These are phyloP conservation scores for Saccharomycopsis oosterbeekiorum DNA, from an alignment of 805 yeast genomes.

Conservation along the genomic window DNA sequence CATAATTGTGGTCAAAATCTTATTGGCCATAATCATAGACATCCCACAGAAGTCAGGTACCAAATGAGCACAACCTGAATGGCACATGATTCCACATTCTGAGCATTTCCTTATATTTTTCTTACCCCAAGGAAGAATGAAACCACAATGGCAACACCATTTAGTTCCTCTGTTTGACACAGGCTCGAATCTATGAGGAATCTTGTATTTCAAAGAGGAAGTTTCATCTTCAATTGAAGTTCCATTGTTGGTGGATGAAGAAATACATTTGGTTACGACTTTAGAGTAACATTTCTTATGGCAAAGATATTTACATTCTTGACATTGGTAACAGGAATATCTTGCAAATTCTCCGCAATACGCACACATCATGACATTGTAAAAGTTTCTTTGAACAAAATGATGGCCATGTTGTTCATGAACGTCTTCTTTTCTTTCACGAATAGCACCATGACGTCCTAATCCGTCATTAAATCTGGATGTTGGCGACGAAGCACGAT, in stretches of 20 bases:
- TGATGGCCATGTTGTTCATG: slow-evolving; percentile 96
- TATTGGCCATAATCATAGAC: slow-evolving; percentile 94
- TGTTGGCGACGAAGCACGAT: slow-evolving; percentile 23
- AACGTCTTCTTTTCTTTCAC: slow-evolving; percentile 80
- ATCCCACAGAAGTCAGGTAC: slow-evolving; percentile 99
- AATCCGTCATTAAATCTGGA: slow-evolving; percentile 31
- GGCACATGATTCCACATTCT: slow-evolving; percentile 93
- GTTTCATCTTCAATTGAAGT: slow-evolving; percentile 58
- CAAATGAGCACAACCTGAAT: slow-evolving; percentile 80
- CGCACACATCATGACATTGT: slow-evolving; percentile 95
- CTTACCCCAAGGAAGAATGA: slow-evolving; percentile 88
- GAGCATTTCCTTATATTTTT: slow-evolving; percentile 87
- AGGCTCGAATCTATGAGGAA: slow-evolving; percentile 95
- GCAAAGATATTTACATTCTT: slow-evolving; percentile 71
- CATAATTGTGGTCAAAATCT: slow-evolving; percentile 74
- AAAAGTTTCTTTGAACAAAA: slow-evolving; percentile 89
- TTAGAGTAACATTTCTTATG: slow-evolving; percentile 74
- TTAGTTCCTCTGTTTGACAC: slow-evolving; percentile 88
- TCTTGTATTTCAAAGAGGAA: slow-evolving; percentile 82
- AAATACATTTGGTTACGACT: slow-evolving; percentile 76
- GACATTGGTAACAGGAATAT: slow-evolving; percentile 79
- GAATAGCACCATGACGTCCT: slow-evolving; percentile 96
- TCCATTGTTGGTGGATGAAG: slow-evolving; percentile 42
- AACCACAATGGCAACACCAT: slow-evolving; percentile 99
- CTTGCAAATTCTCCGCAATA: slow-evolving; percentile 92